Evolutionary conservation across 345 rosid genomes (phyloP).

Genomic region (Moringa oleifera): DNA sequence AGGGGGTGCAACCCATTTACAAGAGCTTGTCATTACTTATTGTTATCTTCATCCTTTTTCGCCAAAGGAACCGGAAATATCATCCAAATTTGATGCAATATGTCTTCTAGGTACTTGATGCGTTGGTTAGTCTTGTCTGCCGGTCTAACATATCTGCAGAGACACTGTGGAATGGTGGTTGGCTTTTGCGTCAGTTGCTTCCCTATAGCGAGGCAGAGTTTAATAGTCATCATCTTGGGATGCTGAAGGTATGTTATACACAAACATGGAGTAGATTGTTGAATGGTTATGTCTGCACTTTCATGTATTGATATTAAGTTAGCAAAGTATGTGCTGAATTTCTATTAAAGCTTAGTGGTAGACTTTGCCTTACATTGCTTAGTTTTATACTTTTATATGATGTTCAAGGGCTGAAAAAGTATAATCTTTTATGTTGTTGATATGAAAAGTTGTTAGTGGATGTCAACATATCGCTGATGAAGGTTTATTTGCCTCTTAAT

Average conservation of each 20-base stretch:
- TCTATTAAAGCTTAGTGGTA: background rate
- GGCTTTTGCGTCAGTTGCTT: slow-evolving; percentile 96
- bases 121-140: slow-evolving; percentile 78
- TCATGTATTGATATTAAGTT: background rate
- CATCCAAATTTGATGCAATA: slow-evolving; percentile 13
- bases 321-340: no score
- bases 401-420: no score
- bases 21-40: no score
- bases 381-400: no score
- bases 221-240: slow-evolving; percentile 62
- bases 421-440: no score
- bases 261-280: background rate
- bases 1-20: no score
- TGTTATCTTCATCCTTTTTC: no score
- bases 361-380: background rate
- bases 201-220: slow-evolving; percentile 87
- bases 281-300: background rate
- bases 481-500: no score
- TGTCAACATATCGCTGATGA: no score
- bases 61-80: no score
- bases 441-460: no score
- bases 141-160: slow-evolving; percentile 87
- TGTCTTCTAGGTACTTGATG: slow-evolving; percentile 73
- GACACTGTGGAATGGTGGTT: slow-evolving; percentile 93
- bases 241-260: slow-evolving; percentile 50